phyloP scores from a whole-genome alignment of 2,329 filamentous ascomycete species.

The Geoglossum cookeanum region DNA sequence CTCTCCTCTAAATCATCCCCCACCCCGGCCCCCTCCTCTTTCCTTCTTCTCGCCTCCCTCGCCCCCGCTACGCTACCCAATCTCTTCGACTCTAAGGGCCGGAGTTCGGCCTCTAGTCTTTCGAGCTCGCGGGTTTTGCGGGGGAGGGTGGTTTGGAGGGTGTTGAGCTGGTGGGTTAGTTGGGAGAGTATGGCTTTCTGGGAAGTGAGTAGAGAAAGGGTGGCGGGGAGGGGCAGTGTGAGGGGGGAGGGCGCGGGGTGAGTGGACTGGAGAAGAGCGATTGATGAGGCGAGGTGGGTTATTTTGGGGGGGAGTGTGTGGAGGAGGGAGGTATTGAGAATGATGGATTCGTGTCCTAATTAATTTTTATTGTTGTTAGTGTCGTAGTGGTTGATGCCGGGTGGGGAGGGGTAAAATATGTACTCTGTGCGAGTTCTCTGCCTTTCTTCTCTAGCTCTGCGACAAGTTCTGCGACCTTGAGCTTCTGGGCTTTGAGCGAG shows the following conservation, averaged over 20 bases:
- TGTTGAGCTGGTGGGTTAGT: slow-evolving; percentile 24
- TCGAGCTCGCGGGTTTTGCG: slow-evolving; percentile 49
- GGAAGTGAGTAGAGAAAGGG: slow-evolving; percentile 20
- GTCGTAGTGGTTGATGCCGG: not conserved
- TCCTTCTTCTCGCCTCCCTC: slow-evolving; percentile 22
- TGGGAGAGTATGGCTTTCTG: slow-evolving; percentile 23
- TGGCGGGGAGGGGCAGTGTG: slow-evolving; percentile 25
- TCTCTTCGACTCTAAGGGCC: slow-evolving; percentile 46
- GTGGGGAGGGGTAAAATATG: not conserved
- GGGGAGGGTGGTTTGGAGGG: slow-evolving; percentile 40
- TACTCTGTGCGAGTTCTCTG: slow-evolving; percentile 26
- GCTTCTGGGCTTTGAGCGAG: slow-evolving; percentile 60
- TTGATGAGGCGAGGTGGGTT: slow-evolving; percentile 29
- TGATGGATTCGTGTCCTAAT: slow-evolving; percentile 33
- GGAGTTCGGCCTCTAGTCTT: slow-evolving; percentile 45
- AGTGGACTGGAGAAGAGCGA: slow-evolving; percentile 25
- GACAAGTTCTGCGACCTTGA: slow-evolving; percentile 56
- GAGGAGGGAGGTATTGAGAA: slow-evolving; percentile 31
- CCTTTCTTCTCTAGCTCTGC: slow-evolving; percentile 48
- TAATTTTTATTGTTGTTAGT: not conserved
- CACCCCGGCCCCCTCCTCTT: slow-evolving; percentile 34
- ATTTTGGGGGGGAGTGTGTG: slow-evolving; percentile 33
- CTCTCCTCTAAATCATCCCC: slow-evolving; percentile 58
- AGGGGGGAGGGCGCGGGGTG: slow-evolving; percentile 20
- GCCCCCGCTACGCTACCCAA: slow-evolving; percentile 15